Percentiles rank a stretch among this genome's conserved stretches.
These are phyloP conservation scores for Cicer chorassanicum DNA, from an alignment of 306 rosid genomes.

Conservation along the genomic window DNA sequence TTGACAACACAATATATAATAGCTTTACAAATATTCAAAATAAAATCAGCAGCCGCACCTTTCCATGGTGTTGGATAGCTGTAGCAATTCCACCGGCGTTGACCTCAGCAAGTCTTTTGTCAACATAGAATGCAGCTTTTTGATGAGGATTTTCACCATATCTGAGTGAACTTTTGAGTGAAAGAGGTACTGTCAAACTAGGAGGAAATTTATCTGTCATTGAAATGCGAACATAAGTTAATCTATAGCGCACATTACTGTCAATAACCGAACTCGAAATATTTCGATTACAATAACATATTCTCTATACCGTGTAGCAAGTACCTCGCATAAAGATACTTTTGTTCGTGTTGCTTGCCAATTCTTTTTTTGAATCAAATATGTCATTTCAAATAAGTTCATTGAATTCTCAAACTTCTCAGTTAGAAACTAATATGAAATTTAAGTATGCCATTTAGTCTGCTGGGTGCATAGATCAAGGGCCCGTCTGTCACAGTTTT, in stretches of 20 bases:
- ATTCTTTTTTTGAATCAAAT: background rate
- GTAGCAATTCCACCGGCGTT: conserved; percentile 93
- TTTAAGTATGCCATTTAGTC: background rate
- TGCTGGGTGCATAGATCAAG: background rate
- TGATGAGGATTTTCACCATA: conserved; percentile 99
- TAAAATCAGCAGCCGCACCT: conserved; percentile 55
- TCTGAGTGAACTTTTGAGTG: conserved; percentile 71
- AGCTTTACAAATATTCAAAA: conserved; percentile 4
- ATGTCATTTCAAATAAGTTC: conserved; percentile 2
- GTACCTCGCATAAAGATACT: background rate
- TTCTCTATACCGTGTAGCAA: background rate
- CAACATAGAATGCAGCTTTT: conserved; percentile 83
- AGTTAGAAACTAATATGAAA: background rate
- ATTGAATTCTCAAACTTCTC: background rate
- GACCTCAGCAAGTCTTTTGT: conserved; percentile 79
- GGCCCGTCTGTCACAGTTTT: too few species aligned
- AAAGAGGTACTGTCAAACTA: conserved; percentile 72
- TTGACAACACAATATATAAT: background rate
- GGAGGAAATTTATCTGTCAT: conserved; percentile 82
- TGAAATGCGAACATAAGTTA: conserved; percentile 41
- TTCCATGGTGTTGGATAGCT: conserved; percentile 89
- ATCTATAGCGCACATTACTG: background rate
- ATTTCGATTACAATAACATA: conserved; percentile 22
- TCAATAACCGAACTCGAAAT: conserved; percentile 9
- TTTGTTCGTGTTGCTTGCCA: background rate